Percentiles rank a stretch among this genome's conserved stretches.
Evolutionary conservation across 257 asterid genomes (phyloP).

Genomic region (Osmanthus fragrans): DNA sequence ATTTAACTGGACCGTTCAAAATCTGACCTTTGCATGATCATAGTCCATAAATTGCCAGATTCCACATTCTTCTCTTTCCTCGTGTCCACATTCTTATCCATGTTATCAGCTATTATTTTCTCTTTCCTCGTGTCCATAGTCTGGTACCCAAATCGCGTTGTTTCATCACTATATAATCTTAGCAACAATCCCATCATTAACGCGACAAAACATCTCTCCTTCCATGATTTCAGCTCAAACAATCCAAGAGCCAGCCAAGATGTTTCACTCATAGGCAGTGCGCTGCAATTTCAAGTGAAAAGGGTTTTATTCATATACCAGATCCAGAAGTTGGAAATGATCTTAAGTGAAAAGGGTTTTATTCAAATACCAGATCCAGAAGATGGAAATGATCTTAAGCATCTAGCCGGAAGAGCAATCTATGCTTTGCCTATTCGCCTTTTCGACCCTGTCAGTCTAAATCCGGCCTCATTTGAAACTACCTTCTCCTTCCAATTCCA

Average conservation of each 20-base stretch:
- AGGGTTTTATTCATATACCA: too few species aligned
- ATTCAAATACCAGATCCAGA: too few species aligned
- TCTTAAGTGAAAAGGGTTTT: constrained; percentile 13
- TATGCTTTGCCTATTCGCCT: constrained; percentile 61
- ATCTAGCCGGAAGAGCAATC: constrained; percentile 67
- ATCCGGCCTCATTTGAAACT: constrained; percentile 67
- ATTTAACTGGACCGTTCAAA: background rate
- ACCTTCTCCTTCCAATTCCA: constrained; percentile 69
- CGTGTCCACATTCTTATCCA: constrained; percentile 24
- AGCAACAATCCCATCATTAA: constrained; percentile 45
- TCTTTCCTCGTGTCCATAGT: constrained; percentile 18
- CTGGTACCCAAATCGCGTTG: constrained; percentile 4
- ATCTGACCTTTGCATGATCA: too few species aligned
- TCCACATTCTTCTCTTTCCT: constrained; percentile 12
- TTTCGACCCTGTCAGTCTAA: constrained; percentile 45
- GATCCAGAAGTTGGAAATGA: background rate
- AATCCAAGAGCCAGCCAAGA: constrained; percentile 37
- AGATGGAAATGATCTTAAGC: constrained; percentile 26
- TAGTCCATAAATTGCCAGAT: background rate
- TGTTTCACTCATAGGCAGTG: constrained; percentile 60
- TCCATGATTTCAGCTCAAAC: constrained; percentile 45
- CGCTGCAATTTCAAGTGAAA: constrained; percentile 31
- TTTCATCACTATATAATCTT: constrained; percentile 24
- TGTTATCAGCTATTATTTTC: constrained; percentile 14
- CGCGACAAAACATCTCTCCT: constrained; percentile 49